Conservation (phyloP, 2,329 filamentous ascomycete genomes). For the Fusarium poae region DNA sequence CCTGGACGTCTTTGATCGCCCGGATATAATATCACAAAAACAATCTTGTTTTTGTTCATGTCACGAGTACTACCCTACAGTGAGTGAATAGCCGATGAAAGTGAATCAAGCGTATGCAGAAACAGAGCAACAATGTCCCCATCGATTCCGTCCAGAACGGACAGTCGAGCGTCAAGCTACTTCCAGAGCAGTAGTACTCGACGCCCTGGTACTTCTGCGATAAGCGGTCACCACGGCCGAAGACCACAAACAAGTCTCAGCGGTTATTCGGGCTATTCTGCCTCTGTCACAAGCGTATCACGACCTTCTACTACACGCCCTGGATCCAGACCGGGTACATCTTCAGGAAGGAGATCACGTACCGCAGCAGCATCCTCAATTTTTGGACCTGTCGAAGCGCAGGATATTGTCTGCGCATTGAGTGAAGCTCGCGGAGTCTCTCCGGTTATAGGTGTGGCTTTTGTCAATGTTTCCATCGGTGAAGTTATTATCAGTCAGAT, state of each 20-base stretch:
- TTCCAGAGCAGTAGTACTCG: constrained; percentile 35
- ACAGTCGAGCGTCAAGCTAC: constrained; percentile 42
- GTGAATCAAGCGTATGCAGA: neutral
- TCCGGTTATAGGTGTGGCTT: constrained; percentile 85
- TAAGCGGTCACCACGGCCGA: neutral
- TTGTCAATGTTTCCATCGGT: constrained; percentile 87
- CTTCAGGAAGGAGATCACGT: constrained; percentile 61
- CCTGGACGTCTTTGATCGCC: neutral
- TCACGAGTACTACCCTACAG: neutral
- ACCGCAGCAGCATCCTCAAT: constrained; percentile 54
- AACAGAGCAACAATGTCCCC: constrained; percentile 12
- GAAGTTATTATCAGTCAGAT: constrained; percentile 91
- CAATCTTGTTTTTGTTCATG: neutral
- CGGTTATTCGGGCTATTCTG: constrained; percentile 20
- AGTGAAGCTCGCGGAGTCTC: constrained; percentile 89
- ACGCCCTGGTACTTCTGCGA: neutral
- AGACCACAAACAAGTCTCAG: constrained; percentile 24
- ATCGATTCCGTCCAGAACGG: constrained; percentile 15
- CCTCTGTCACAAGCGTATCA: constrained; percentile 34
- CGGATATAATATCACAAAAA: neutral
- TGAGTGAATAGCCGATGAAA: neutral
- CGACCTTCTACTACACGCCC: constrained; percentile 40
- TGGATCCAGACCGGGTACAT: constrained; percentile 54
- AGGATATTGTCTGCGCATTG: constrained; percentile 88
- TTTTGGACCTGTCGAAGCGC: constrained; percentile 63